Base-by-base conservation (phyloP, 2,329 filamentous ascomycete genomes). In the Leptographium radiaticola region DNA sequence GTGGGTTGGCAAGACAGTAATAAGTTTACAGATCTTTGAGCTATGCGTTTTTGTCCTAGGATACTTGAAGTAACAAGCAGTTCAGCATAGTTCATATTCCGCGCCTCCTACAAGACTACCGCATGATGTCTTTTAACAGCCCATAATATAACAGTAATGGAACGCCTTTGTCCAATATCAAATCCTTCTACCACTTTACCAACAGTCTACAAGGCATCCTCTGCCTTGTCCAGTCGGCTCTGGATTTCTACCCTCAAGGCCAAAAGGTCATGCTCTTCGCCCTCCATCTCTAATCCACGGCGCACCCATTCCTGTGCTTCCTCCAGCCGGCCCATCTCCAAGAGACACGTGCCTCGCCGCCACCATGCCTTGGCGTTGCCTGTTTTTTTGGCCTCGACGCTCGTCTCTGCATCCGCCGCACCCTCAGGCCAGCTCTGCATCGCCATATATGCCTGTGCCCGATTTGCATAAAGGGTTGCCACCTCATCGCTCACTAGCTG, bases 351-450 rank as follows among this genome's bases (percentile, higher is more conserved):
- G 11, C 87, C 93, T 57, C 87, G 76, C 57, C 93, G 76, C 84
- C 89, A 96, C 89, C 91, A 97, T 0, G 84, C 90, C 80, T 97
- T 97, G 1, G 87, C 83, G 68, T 98, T 97, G 42, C 86, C 89
- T 44, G 84, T 78, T 60, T 83, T 80, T 75, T 91, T 90, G 58
- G 88, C 83, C 74, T 95, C 90, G 45, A 95, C 85, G 66, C 87
- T 93, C 7, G 83, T 80, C 72, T 94, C 86, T 5, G 89, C 90
- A 69, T 98, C 93, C 7, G 89, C 76, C n/a, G 85, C 79, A 6
- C 82, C 93, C 71, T 93, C 89, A 0, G 87, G 77, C 90, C 91
- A 97, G 61, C 77, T 77, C 69, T 83, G 80, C 68, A 85, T 71
- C 18, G 82, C 83, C 84, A 96, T 95, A 69, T 91, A 79, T 57